Conservation (phyloP, 371 early-diverging fungal species). For the Mucor plumbeus region DNA sequence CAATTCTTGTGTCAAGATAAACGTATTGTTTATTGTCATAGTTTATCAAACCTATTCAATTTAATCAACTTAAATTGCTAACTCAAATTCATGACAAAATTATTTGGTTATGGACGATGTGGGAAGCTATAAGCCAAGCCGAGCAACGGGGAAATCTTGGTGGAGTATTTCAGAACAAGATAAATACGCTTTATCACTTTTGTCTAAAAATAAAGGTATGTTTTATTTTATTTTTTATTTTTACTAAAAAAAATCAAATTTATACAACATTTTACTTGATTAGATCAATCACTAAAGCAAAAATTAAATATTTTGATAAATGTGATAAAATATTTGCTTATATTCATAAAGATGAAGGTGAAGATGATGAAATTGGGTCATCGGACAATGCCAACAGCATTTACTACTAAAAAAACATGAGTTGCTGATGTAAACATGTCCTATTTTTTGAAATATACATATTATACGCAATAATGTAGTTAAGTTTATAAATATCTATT, state of each 20-base stretch:
- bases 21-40: conserved; percentile 12
- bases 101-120: conserved; percentile 28
- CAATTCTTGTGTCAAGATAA: conserved; percentile 23
- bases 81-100: conserved; percentile 20
- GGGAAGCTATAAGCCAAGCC: conserved; percentile 25
- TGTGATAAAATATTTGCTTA: conserved; percentile 29
- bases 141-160: conserved; percentile 29
- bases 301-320: conserved; percentile 25
- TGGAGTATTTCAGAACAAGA: conserved; percentile 24
- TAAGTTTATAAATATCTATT: background rate
- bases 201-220: conserved; percentile 20
- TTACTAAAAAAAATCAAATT: background rate
- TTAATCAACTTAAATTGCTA: conserved; percentile 2
- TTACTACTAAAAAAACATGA: background rate
- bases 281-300: conserved; percentile 25
- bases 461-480: too few relatives aligned
- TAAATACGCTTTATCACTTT: conserved; percentile 13
- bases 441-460: too few relatives aligned
- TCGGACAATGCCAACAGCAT: background rate
- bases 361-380: background rate
- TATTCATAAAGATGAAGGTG: conserved; percentile 18
- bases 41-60: conserved; percentile 7
- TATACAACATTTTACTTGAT: background rate
- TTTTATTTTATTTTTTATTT: background rate
- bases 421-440: too few relatives aligned